Conservation (phyloP, 768 basidiomycete genomes). For the Tephrocybe sp. region DNA sequence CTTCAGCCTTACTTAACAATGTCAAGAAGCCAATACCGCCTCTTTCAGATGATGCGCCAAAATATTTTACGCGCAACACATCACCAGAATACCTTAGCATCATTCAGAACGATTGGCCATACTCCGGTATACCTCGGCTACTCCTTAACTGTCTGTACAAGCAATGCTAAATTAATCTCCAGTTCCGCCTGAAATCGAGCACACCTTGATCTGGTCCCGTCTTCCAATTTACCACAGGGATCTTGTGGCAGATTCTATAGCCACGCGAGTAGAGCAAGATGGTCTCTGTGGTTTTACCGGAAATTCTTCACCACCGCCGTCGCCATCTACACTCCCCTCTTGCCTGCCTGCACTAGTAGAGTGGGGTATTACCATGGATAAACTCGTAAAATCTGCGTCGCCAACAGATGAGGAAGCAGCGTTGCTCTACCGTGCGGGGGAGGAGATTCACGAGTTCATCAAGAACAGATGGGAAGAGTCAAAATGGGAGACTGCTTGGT, state of each 20-base stretch:
- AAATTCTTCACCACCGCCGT: conserved; percentile 46
- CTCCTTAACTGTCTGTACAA: conserved; percentile 6
- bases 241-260: conserved; percentile 48
- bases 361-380: conserved; percentile 67
- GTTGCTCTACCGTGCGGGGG: conserved; percentile 47
- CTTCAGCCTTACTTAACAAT: background rate
- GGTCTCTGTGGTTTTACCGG: conserved; percentile 87
- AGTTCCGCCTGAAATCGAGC: conserved; percentile 74
- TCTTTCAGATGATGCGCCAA: conserved; percentile 35
- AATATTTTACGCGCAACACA: conserved; percentile 66
- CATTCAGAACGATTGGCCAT: conserved; percentile 86
- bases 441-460: conserved; percentile 63
- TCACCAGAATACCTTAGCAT: conserved; percentile 61
- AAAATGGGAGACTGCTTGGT: conserved; percentile 92
- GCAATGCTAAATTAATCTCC: conserved; percentile 32
- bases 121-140: conserved; percentile 54
- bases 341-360: conserved; percentile 64
- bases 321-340: conserved; percentile 53
- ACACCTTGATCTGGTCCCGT: conserved; percentile 75
- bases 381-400: conserved; percentile 48
- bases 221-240: conserved; percentile 66
- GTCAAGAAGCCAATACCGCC: conserved; percentile 21
- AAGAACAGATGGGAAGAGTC: conserved; percentile 61
- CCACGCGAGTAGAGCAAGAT: conserved; percentile 62
- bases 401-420: conserved; percentile 52